These are phyloP conservation scores for Bacidia gigantensis DNA, from an alignment of 495 filamentous ascomycete genomes.

Conservation along the genomic window DNA sequence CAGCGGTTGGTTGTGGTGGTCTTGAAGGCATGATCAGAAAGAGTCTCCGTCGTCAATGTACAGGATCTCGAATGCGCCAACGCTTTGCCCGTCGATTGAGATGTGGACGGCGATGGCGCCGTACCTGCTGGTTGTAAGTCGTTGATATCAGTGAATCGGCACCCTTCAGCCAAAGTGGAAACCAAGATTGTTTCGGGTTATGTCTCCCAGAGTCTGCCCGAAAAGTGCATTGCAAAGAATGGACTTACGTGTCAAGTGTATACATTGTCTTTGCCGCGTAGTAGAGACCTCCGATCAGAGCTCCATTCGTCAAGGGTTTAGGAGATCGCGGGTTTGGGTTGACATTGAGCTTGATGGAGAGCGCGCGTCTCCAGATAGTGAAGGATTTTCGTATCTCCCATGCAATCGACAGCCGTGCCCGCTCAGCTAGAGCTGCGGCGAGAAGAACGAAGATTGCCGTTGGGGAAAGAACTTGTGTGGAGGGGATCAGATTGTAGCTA, in stretches of 20 bases:
- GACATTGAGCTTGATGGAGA: background rate
- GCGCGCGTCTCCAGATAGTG: background rate
- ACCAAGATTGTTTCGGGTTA: too few species aligned
- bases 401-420: background rate
- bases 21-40: too few species aligned
- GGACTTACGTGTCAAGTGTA: background rate
- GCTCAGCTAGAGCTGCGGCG: background rate
- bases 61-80: background rate
- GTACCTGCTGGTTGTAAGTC: too few species aligned
- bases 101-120: background rate
- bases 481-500: background rate
- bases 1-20: too few species aligned
- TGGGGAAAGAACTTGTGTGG: background rate
- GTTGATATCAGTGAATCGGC: too few species aligned
- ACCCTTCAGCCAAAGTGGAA: too few species aligned
- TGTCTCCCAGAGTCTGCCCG: too few species aligned
- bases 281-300: background rate
- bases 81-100: background rate
- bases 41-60: background rate
- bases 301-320: background rate
- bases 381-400: too few species aligned
- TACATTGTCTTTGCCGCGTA: background rate
- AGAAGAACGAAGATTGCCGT: background rate
- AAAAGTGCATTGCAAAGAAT: too few species aligned
- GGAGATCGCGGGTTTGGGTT: background rate